Base-by-base conservation (phyloP, 768 basidiomycete species). In the Hebeloma cylindrosporum region DNA sequence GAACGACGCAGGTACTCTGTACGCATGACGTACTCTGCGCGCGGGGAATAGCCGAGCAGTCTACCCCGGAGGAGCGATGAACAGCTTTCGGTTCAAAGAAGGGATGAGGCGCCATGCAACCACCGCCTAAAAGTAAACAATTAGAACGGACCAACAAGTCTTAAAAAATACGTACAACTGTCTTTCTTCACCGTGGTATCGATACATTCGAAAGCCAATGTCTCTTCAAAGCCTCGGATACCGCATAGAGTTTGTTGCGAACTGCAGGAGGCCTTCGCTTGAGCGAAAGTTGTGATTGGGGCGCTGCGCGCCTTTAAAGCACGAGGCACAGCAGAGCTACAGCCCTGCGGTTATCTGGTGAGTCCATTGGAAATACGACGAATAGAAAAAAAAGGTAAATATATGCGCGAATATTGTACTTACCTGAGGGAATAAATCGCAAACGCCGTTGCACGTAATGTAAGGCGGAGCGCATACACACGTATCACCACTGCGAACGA, bases 361-460 rank as follows among this genome's bases (percentile, higher is more conserved):
- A 47, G 22, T 35, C 44, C 14, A 28, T 37, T 25, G 16, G 11
- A 21, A 27, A 22, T 11, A 17, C n/a, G n/a, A n/a, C n/a, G n/a
- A n/a, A n/a, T n/a, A n/a, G n/a, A n/a, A n/a, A 35, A 47, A 16
- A 49, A 38, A 41, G n/a, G 26, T 40, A 37, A 13, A 42, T 54
- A 50, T 58, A 54, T 53, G 47, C 49, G 40, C 20, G 34, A 22
- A 33, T 36, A 50, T 35, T 36, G 25, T 14, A 46, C 72, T 63
- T 40, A 66, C 67, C 43, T 60, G 53, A 21, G 58, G 56, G 42
- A 62, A 65, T 22, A 43, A 57, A 30, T 46, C 65, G 38, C 73
- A 76, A 37, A 65, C 52, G 6, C 70, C 73, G 43, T 76, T 74
- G 50, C 73, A 75, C 16, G 62, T 57, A 7, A 47, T 48, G 42